Base-by-base conservation (phyloP, 1,139 yeast genomes). In the Sugiyamaella novakii region DNA sequence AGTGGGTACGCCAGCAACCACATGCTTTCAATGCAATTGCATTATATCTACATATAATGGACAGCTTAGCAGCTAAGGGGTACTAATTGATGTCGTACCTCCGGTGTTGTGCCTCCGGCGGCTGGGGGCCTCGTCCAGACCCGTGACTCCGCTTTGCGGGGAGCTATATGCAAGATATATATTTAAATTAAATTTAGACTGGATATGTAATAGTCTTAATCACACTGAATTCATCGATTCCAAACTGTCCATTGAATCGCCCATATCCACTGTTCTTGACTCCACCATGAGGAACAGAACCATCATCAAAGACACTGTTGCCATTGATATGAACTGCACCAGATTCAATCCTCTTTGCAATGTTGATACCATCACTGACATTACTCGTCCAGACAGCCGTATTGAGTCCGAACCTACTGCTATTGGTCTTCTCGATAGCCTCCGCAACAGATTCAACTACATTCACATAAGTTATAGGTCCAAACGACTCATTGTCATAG, bases 21-120 rank as follows among this genome's bases (percentile, higher is more conserved):
- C 77, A 80, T 2, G 69, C 72, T 14, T 85, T 87, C 60, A 80
- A 86, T 60, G 86, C 95, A 0, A 72, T 84, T 30, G 87, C 88
- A 2, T 75, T 89, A 55, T 89, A 89, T 63, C 69, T 87, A 47
- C 84, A 82, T 55, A 79, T 89, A 17, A 85, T 88, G 5, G 85
- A 87, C 59, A 78, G 78, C 56, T 65, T 89, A 49, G 85, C 88
- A 2, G 72, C 73, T 48, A 71, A 76, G 54, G 95, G 94, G 0
- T 76, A 80, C 50, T 87, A 67, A 63, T 6, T n/a, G n/a, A n/a
- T n/a, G n/a, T n/a, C n/a, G n/a, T n/a, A n/a, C n/a, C n/a, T n/a
- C n/a, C n/a, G n/a, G n/a, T n/a, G n/a, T n/a, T n/a, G n/a, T n/a
- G n/a, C n/a, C n/a, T n/a, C n/a, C n/a, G n/a, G n/a, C n/a, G n/a